Conservation (phyloP, 1,139 yeast species). For the Chernovozyma aurita region DNA sequence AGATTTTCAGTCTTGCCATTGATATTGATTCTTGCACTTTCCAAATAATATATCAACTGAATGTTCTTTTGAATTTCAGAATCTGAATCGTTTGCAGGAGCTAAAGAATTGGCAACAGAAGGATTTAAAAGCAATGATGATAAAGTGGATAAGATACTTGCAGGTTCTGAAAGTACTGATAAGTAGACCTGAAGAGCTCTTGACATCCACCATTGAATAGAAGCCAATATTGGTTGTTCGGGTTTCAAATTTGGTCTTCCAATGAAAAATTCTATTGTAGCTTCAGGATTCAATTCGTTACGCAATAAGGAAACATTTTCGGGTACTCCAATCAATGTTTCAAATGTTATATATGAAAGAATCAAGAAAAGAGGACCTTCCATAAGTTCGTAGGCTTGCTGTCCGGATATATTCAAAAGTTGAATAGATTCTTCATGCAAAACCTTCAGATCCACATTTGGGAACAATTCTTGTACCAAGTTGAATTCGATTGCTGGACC, state of each 20-base stretch:
- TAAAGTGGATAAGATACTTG: slow-evolving; percentile 40
- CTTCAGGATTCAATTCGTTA: slow-evolving; percentile 11
- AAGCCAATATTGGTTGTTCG: slow-evolving; percentile 34
- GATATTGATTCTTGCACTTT: slow-evolving; percentile 58
- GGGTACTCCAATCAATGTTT: slow-evolving; percentile 35
- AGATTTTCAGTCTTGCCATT: slow-evolving; percentile 60
- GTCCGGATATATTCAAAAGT: slow-evolving; percentile 54
- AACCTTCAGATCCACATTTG: slow-evolving; percentile 21
- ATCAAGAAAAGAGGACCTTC: slow-evolving; percentile 51
- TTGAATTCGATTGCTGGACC: slow-evolving; percentile 63
- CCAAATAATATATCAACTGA: slow-evolving; percentile 53
- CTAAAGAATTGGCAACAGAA: slow-evolving; percentile 24
- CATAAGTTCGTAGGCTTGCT: slow-evolving; percentile 56
- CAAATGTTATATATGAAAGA: slow-evolving; percentile 48
- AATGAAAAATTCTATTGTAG: slow-evolving; percentile 5
- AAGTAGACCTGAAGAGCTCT: slow-evolving; percentile 61
- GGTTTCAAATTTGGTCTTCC: neutral
- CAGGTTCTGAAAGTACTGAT: slow-evolving; percentile 57
- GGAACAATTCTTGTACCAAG: slow-evolving; percentile 29
- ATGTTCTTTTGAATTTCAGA: slow-evolving; percentile 29
- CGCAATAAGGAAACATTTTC: slow-evolving; percentile 25
- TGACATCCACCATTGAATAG: slow-evolving; percentile 69
- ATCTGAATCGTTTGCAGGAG: slow-evolving; percentile 20
- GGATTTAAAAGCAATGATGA: slow-evolving; percentile 36
- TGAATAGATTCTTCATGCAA: slow-evolving; percentile 32